Base-by-base conservation (phyloP, 2,329 filamentous ascomycete species). In the Uncinocarpus reesii region DNA sequence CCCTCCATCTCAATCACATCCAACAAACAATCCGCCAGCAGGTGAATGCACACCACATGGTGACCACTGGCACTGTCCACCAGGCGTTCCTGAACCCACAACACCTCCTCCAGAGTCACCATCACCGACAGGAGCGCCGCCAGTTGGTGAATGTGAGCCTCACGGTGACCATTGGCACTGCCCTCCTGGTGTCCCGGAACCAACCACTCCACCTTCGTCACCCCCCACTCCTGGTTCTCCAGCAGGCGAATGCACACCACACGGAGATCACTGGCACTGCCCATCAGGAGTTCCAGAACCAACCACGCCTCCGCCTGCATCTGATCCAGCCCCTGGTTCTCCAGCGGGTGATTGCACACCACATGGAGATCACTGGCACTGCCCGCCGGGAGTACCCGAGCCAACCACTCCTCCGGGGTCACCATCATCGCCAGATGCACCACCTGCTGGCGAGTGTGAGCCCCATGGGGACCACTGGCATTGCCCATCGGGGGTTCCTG, bases 201-300 rank as follows among this genome's bases (percentile, higher is more conserved):
- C 45, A 10, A 24, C 45, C 1, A 47, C 26, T 16, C 45, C 45
- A 24, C 45, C 35, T 11, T 3, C 24, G 13, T 47, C 31, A 1
- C 28, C 4, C 7, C 31, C 31, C 2, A 24, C 42, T 1, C n/a
- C 15, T 3, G 21, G 31, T 4, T n/a, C 32, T 28, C 35, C 44
- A 26, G 4, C 45, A 11, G 34, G 18, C 6, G 18, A 21, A 11
- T 47, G 45, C 26, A 29, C 23, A 15, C 45, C 45, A n/a, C 45
- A 47, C 23, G 45, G 34, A 1, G 45, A 47, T 29, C 45, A 47
- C 11, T 47, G 45, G 45, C 45, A 47, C 16, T 47, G 45, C 11
- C 44, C 44, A 3, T 35, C 44, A 3, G 42, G 42, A 2, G 42
- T 45, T 35, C 42, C 42, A 15, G 18, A 46, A 13, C 43, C 43